These are phyloP conservation scores for Aspergillus sclerotialis DNA, from an alignment of 2,329 filamentous ascomycete genomes.

Conservation along the genomic window DNA sequence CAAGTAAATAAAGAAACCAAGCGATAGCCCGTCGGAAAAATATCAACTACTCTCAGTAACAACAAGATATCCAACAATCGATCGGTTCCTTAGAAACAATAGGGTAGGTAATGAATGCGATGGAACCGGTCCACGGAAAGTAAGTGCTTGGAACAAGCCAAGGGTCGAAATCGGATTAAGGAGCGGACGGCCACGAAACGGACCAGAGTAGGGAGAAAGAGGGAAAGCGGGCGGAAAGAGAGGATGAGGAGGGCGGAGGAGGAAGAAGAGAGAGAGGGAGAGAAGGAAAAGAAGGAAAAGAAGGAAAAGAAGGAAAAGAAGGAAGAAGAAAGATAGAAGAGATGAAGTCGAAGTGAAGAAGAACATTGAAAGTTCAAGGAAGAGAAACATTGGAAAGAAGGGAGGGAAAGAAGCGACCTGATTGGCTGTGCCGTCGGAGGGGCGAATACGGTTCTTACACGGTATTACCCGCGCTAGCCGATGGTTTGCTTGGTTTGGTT, in stretches of 20 bases:
- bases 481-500: not conserved
- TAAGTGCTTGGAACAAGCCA: slow-evolving; percentile 4
- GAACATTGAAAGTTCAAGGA: not conserved
- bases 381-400: slow-evolving; percentile 2
- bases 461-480: not conserved
- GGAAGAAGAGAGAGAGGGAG: slow-evolving; percentile 7
- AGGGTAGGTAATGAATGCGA: slow-evolving; percentile 2
- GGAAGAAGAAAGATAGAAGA: slow-evolving; percentile 10
- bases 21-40: not conserved
- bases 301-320: slow-evolving; percentile 10
- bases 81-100: not conserved
- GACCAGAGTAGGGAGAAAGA: slow-evolving; percentile 13
- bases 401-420: not conserved
- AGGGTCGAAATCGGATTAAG: slow-evolving; percentile 15
- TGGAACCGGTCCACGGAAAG: slow-evolving; percentile 5
- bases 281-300: slow-evolving; percentile 6
- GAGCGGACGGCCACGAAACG: slow-evolving; percentile 33
- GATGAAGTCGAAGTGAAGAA: not conserved
- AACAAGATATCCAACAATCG: slow-evolving; percentile 2
- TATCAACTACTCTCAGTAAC: not conserved
- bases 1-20: slow-evolving; percentile 3
- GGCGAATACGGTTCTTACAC: not conserved
- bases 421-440: not conserved
- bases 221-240: slow-evolving; percentile 7
- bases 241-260: slow-evolving; percentile 9